These are phyloP conservation scores for Euptelea pleiosperma DNA, from an alignment of 164 flowering plant species.

Conservation along the genomic window DNA sequence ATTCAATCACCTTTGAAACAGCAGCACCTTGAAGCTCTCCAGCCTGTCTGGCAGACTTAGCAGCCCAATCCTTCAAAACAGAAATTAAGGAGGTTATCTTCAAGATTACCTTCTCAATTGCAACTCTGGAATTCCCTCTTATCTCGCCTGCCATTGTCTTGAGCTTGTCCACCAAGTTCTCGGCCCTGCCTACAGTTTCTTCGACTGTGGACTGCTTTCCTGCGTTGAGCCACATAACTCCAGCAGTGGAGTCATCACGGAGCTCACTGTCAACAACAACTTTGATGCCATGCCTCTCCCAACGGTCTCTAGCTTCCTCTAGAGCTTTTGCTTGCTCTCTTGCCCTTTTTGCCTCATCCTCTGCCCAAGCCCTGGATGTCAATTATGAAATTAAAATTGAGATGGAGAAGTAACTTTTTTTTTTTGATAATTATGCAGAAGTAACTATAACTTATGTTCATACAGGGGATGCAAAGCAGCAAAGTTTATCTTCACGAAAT, in stretches of 20 bases:
- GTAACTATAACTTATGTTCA: no score
- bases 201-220: conserved; percentile 42
- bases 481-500: no score
- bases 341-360: conserved; percentile 91
- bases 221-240: conserved; percentile 63
- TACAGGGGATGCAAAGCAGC: neutral
- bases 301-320: conserved; percentile 90
- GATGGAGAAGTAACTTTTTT: no score
- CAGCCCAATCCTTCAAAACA: conserved; percentile 37
- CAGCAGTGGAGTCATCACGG: conserved; percentile 57
- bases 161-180: conserved; percentile 58
- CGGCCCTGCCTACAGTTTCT: conserved; percentile 54
- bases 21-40: conserved; percentile 39
- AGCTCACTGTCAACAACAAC: conserved; percentile 83
- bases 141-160: conserved; percentile 56
- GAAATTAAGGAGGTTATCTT: conserved; percentile 46
- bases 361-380: conserved; percentile 85
- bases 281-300: conserved; percentile 85
- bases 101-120: conserved; percentile 51
- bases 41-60: conserved; percentile 20
- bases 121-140: conserved; percentile 46
- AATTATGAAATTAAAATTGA: neutral
- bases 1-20: conserved; percentile 33
- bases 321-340: conserved; percentile 83
- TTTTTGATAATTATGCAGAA: no score